Evolutionary conservation across 1,284 basidiomycete genomes (phyloP), one percentile per base, ranked within the genome.

Genomic region (Pascua sp.): DNA sequence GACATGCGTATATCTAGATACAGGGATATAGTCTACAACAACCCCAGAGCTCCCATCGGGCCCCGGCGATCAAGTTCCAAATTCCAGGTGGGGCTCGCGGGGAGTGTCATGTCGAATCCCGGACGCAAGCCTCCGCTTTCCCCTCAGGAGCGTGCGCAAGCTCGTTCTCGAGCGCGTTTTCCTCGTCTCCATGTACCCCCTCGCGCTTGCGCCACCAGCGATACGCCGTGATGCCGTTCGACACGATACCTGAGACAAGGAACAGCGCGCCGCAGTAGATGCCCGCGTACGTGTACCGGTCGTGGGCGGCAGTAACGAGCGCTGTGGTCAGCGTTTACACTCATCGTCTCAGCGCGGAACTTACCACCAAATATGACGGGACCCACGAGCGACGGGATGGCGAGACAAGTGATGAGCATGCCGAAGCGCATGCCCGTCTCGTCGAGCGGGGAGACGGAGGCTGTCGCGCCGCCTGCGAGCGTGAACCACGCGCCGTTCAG

Each of bases 401-500:
- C 60, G 11, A 67, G 62, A 10, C 68, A 49, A 3, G 64, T 64
- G 64, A 71, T 74, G 42, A 75, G 60, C 71, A 77, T 71, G 8
- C 76, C 74, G 39, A 77, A 53, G 13, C 76, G 55, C 61, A 72
- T 68, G 1, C 76, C 76, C 46, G 69, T 68, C 56, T 77, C 76
- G 37, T 65, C 57, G 2, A 69, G 62, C 0, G 76, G 76, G 12
- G 64, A 68, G 48, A 77, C 68, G 1, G 67, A 57, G 0, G 69
- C 76, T 9, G 67, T 68, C 17, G 67, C 66, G 17, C 70, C 67
- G 4, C 68, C 67, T 2, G 73, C 65, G 11, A 75, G 57, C 0
- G 68, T 64, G 15, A 73, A 67, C 64, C 70, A 74, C 0, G 66
- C 69, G 17, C 76, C 76, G 49, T 62, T 64, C 2, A 59, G 44